Evolutionary conservation across 2,329 filamentous ascomycete genomes (phyloP).

Genomic region (Pseudogymnoascus pannorum): DNA sequence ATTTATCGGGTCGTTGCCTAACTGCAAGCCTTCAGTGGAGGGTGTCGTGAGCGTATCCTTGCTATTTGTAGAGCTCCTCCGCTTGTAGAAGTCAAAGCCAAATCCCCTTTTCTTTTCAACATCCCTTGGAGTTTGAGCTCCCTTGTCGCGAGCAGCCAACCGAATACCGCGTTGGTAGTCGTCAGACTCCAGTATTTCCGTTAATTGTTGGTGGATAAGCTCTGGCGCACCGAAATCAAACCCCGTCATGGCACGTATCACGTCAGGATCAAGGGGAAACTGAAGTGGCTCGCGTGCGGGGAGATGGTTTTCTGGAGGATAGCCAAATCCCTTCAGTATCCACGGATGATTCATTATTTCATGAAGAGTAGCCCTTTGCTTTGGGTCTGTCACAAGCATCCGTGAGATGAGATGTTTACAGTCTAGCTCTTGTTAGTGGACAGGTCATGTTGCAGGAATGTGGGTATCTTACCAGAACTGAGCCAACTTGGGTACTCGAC

Average conservation of each 20-base stretch:
- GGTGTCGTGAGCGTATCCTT: slow-evolving; percentile 76
- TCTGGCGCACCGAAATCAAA: slow-evolving; percentile 94
- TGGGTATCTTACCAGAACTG: slow-evolving; percentile 56
- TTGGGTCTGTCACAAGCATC: slow-evolving; percentile 93
- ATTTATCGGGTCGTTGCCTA: slow-evolving; percentile 82
- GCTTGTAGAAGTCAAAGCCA: slow-evolving; percentile 92
- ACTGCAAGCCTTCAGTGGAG: slow-evolving; percentile 77
- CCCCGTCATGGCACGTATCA: slow-evolving; percentile 90
- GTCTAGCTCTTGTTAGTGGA: slow-evolving; percentile 51
- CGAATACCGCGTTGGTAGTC: slow-evolving; percentile 86
- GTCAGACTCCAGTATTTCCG: slow-evolving; percentile 81
- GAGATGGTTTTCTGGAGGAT: slow-evolving; percentile 81
- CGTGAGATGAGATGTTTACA: slow-evolving; percentile 87
- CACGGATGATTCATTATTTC: slow-evolving; percentile 95
- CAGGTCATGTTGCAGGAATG: slow-evolving; percentile 10
- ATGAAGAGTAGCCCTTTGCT: slow-evolving; percentile 73
- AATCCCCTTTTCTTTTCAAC: slow-evolving; percentile 83
- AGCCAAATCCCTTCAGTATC: slow-evolving; percentile 87
- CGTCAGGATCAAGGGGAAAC: slow-evolving; percentile 71
- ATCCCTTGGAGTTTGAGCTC: slow-evolving; percentile 48
- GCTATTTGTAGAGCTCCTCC: slow-evolving; percentile 81
- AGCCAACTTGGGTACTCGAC: slow-evolving; percentile 96
- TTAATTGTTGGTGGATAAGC: slow-evolving; percentile 72
- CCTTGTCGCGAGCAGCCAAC: slow-evolving; percentile 60
- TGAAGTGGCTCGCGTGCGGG: slow-evolving; percentile 78